Conservation (phyloP, 2,329 filamentous ascomycete species). For the Purpureocillium lavendulum region DNA sequence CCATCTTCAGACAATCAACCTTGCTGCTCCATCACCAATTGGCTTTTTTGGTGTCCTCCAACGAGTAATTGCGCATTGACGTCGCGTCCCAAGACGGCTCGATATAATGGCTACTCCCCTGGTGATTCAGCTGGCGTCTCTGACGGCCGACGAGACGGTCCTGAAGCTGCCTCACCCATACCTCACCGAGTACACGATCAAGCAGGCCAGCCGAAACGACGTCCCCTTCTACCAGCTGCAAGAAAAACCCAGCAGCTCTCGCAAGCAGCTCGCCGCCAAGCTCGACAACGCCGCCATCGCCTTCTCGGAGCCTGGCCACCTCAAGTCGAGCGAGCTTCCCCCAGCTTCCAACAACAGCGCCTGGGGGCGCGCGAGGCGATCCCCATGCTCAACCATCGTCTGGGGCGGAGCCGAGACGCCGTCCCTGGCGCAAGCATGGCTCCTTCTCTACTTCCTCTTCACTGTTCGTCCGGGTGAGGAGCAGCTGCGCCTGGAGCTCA, state of each 20-base stretch:
- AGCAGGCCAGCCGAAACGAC: constrained; percentile 16
- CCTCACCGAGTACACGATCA: constrained; percentile 34
- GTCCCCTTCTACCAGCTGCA: constrained; percentile 26
- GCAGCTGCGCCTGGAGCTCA: constrained; percentile 37
- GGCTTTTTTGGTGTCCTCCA: too few relatives aligned
- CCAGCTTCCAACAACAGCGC: constrained; percentile 44
- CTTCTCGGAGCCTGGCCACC: constrained; percentile 37
- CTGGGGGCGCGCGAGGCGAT: constrained; percentile 48
- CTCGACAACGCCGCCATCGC: constrained; percentile 26
- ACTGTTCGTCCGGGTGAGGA: constrained; percentile 40
- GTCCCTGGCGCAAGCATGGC: constrained; percentile 42
- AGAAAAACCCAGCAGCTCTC: constrained; percentile 16
- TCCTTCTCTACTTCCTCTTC: constrained; percentile 44
- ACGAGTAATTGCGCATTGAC: too few relatives aligned
- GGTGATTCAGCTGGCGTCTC: constrained; percentile 13
- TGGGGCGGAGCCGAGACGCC: constrained; percentile 35
- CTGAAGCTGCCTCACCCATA: constrained; percentile 43
- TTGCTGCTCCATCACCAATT: too few relatives aligned
- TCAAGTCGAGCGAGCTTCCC: constrained; percentile 41
- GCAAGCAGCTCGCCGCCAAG: constrained; percentile 18
- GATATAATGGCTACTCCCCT: constrained; percentile 15
- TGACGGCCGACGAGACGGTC: constrained; percentile 27
- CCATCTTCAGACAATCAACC: too few relatives aligned
- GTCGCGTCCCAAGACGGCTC: background rate
- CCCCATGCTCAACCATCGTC: constrained; percentile 34